phyloP scores from a whole-genome alignment of 768 basidiomycete genomes.

The Tylopilus sp. region DNA sequence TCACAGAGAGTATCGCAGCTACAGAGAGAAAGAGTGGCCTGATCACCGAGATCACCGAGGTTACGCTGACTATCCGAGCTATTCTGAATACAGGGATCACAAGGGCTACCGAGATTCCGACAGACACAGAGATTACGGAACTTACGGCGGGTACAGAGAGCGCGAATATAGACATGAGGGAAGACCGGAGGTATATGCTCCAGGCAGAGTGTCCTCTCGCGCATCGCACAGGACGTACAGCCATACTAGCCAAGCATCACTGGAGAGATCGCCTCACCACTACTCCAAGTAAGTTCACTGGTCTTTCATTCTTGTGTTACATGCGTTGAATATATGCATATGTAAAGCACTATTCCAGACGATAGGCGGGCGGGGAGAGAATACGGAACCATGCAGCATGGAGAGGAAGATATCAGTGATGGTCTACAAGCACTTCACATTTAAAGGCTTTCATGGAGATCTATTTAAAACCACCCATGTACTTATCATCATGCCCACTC shows the following conservation, averaged over 20 bases:
- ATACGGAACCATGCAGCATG: constrained; percentile 17
- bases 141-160: constrained; percentile 16
- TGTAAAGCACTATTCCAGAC: constrained; percentile 19
- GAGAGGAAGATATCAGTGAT: constrained; percentile 21
- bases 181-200: constrained; percentile 13
- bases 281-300: constrained; percentile 17
- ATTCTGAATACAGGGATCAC: constrained; percentile 16
- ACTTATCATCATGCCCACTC: neutral
- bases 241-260: constrained; percentile 16
- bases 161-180: constrained; percentile 12
- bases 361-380: constrained; percentile 26
- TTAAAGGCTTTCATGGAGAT: constrained; percentile 9
- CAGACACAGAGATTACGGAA: constrained; percentile 5
- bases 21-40: constrained; percentile 18
- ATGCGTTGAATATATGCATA: constrained; percentile 5
- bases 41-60: constrained; percentile 21
- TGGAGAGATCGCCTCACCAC: constrained; percentile 14
- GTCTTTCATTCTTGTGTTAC: neutral
- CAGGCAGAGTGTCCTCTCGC: constrained; percentile 24
- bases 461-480: constrained; percentile 5
- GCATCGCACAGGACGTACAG: constrained; percentile 26
- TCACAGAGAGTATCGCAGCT: constrained; percentile 20
- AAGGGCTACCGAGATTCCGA: neutral
- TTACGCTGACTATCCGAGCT: constrained; percentile 12
- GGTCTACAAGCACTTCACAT: constrained; percentile 24